These are phyloP conservation scores for Tagetes erecta DNA, from an alignment of 129 eudicot genomes.

Conservation along the genomic window DNA sequence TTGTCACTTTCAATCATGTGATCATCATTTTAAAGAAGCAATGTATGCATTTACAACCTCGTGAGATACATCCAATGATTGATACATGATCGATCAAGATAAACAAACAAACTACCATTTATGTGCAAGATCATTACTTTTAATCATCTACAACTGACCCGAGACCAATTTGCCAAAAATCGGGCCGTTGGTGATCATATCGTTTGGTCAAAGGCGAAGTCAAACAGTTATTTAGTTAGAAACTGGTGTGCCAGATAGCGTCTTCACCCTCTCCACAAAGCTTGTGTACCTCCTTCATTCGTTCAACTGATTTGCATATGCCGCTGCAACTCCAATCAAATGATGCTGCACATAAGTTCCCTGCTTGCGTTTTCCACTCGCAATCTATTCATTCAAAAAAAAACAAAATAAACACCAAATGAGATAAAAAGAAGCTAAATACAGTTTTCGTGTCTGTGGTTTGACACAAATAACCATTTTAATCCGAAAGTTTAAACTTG, in stretches of 20 bases:
- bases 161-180: slow-evolving; percentile 36
- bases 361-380: slow-evolving; percentile 79
- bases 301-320: slow-evolving; percentile 71
- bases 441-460: too few relatives aligned
- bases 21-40: background rate
- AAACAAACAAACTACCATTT: slow-evolving; percentile 25
- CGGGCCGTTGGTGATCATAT: slow-evolving; percentile 35
- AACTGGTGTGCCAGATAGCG: slow-evolving; percentile 65
- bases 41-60: slow-evolving; percentile 34
- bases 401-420: slow-evolving; percentile 9
- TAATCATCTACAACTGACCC: slow-evolving; percentile 18
- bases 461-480: too few relatives aligned
- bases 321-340: slow-evolving; percentile 97
- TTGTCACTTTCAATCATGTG: slow-evolving; percentile 14
- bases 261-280: slow-evolving; percentile 76
- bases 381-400: slow-evolving; percentile 45
- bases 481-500: too few relatives aligned
- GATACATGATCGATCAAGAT: background rate
- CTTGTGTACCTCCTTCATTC: slow-evolving; percentile 70
- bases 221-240: slow-evolving; percentile 29
- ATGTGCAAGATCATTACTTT: slow-evolving; percentile 34
- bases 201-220: slow-evolving; percentile 10
- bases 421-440: background rate
- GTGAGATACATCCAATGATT: slow-evolving; percentile 22
- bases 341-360: slow-evolving; percentile 77